These are phyloP conservation scores for Drechmeria coniospora DNA, from an alignment of 2,329 filamentous ascomycete genomes.

Conservation along the genomic window DNA sequence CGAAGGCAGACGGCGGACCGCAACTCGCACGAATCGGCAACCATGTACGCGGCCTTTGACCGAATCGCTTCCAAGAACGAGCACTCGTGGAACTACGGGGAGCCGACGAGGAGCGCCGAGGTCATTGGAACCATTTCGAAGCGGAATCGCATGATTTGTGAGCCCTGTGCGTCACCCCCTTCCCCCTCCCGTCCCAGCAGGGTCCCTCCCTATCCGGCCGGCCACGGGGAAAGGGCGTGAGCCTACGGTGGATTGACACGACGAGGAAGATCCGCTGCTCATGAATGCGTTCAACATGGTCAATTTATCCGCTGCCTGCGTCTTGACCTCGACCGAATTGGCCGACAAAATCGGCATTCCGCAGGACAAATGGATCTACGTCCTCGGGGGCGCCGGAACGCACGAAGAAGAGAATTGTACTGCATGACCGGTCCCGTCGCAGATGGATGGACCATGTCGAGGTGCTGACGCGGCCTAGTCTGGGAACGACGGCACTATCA, in stretches of 20 bases:
- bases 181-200: no score
- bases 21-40: constrained; percentile 43
- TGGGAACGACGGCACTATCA: constrained; percentile 46
- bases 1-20: constrained; percentile 34
- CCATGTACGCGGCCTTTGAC: constrained; percentile 46
- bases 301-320: constrained; percentile 44
- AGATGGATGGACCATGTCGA: no score
- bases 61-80: constrained; percentile 35
- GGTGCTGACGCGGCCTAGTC: constrained; percentile 21
- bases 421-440: background rate
- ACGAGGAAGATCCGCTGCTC: constrained; percentile 39
- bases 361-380: constrained; percentile 44
- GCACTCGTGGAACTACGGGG: constrained; percentile 42
- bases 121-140: constrained; percentile 36
- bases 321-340: constrained; percentile 41
- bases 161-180: constrained; percentile 35
- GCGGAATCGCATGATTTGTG: constrained; percentile 53
- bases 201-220: no score
- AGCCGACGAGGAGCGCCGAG: constrained; percentile 25
- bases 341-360: constrained; percentile 40
- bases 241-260: no score
- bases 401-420: constrained; percentile 40
- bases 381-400: constrained; percentile 47
- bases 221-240: no score
- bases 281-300: constrained; percentile 62